Base-by-base conservation (phyloP, 805 yeast species). In the Saccharomycopsis fibuligera region DNA sequence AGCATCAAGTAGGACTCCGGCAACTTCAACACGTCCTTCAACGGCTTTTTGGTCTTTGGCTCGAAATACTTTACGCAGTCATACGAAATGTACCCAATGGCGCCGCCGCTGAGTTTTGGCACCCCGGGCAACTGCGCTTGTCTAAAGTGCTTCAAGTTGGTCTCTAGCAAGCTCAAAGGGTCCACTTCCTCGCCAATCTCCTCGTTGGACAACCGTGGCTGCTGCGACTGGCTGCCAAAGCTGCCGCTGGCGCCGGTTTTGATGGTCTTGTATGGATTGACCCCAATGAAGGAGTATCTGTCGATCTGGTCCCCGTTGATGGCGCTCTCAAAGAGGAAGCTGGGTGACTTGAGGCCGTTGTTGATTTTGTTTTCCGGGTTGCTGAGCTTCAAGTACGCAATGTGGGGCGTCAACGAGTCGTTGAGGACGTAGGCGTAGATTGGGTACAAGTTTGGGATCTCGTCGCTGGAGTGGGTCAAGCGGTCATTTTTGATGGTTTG, bases 31-130 rank as follows among this genome's bases (percentile, higher is more conserved):
- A 83, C 81, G 64, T 93, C 98, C 57, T 83, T 79, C 57, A 90
- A 71, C 2, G 74, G 74, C 55, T 86, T 77, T 52, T 74, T 75
- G 1, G 98, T 91, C 57, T 75, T 82, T 51, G 99, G 99, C 68
- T 93, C 99, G 57, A 93, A 93, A 66, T 93, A 93, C 63, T 88
- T 86, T 60, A 93, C 85, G 70, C 99, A 93, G 65, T 93, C 99
- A 60, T 93, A 93, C 1, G 97, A 87, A 39, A 93, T 81, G 62
- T 89, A 93, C 1, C 99, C 99, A 47, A 91, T 76, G 4, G 98
- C 98, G 55, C 99, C 99, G 50, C 99, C 99, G 58, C 90, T 82
- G 50, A 89, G 69, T 54, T 75, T 78, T 12, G 96, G 87, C 44
- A 90, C 69, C 37, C 95, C 95, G 0, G 95, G 95, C 44, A 87